Percentiles rank a stretch among this genome's conserved stretches.
phyloP scores from a whole-genome alignment of 805 yeast species.

The Metschnikowia corniflorae region DNA sequence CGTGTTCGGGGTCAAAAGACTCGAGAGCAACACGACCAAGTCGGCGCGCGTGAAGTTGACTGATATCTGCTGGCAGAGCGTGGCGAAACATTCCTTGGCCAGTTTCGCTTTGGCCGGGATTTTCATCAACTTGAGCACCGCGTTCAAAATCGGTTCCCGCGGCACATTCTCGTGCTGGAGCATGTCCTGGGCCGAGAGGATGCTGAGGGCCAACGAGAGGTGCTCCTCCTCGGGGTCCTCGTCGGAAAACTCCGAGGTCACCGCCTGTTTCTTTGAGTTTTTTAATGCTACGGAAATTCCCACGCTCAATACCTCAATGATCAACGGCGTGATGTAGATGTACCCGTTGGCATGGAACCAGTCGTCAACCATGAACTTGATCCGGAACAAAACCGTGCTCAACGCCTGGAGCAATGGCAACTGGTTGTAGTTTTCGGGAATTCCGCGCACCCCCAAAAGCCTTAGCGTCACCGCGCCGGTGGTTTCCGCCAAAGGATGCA shows the following conservation, averaged over 20 bases:
- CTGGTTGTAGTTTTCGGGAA: slow-evolving; percentile 45
- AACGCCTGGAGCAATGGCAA: slow-evolving; percentile 54
- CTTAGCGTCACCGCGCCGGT: slow-evolving; percentile 73
- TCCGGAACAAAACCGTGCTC: slow-evolving; percentile 68
- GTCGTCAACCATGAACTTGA: slow-evolving; percentile 73
- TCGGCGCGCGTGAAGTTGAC: slow-evolving; percentile 56
- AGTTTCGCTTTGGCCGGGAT: slow-evolving; percentile 75
- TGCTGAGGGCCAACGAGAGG: slow-evolving; percentile 69
- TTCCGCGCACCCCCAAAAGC: slow-evolving; percentile 42
- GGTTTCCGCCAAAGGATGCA: slow-evolving; percentile 47
- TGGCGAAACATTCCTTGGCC: slow-evolving; percentile 77
- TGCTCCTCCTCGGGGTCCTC: slow-evolving; percentile 91
- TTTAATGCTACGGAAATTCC: slow-evolving; percentile 57
- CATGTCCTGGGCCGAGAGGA: slow-evolving; percentile 61
- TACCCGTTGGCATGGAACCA: slow-evolving; percentile 63
- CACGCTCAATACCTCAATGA: slow-evolving; percentile 61
- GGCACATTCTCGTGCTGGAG: slow-evolving; percentile 69
- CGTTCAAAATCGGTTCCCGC: slow-evolving; percentile 57
- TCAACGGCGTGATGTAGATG: slow-evolving; percentile 71
- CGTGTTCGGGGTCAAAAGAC: slow-evolving; percentile 54
- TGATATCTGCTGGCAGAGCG: slow-evolving; percentile 75
- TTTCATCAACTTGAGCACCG: slow-evolving; percentile 62
- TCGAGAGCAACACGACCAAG: slow-evolving; percentile 52
- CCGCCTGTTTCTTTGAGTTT: slow-evolving; percentile 47
- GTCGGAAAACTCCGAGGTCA: slow-evolving; percentile 67